Percentiles rank a stretch among this genome's conserved stretches.
Evolutionary conservation across 495 filamentous ascomycete species (phyloP).

Genomic region (Apiosordaria backusii): DNA sequence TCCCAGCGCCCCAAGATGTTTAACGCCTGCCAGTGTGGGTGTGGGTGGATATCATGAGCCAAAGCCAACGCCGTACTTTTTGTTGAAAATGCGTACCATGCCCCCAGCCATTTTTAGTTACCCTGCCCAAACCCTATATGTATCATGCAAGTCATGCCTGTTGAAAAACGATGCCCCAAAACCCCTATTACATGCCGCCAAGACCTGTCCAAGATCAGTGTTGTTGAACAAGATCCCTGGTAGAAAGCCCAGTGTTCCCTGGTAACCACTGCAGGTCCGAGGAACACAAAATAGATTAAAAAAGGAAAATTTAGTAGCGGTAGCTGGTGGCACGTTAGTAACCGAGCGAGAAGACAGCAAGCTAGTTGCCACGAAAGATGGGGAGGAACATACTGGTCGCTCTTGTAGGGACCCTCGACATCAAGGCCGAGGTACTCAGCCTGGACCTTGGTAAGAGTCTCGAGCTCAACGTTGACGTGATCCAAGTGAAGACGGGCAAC

Average conservation of each 20-base stretch:
- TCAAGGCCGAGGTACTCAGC: constrained; percentile 88
- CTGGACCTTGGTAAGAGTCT: constrained; percentile 77
- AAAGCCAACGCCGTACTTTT: constrained; percentile 53
- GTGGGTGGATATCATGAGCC: constrained; percentile 44
- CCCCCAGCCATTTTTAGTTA: constrained; percentile 43
- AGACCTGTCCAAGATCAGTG: constrained; percentile 25
- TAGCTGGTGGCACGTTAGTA: constrained; percentile 46
- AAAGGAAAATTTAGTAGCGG: constrained; percentile 50
- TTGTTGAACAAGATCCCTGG: constrained; percentile 31
- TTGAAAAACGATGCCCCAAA: constrained; percentile 42
- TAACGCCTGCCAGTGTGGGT: constrained; percentile 33
- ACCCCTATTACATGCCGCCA: constrained; percentile 25
- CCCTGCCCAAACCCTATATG: constrained; percentile 41
- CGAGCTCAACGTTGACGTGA: constrained; percentile 93
- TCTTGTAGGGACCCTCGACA: constrained; percentile 89
- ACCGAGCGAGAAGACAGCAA: not conserved
- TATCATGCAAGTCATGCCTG: constrained; percentile 49
- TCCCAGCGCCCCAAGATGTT: constrained; percentile 22
- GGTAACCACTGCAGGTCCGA: constrained; percentile 15
- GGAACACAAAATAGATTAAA: constrained; percentile 13
- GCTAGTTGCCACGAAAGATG: not conserved
- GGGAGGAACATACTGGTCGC: constrained; percentile 58
- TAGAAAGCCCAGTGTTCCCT: constrained; percentile 10
- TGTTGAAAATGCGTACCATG: constrained; percentile 53
- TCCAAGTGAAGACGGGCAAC: constrained; percentile 89